Evolutionary conservation across 352 stramenopile genomes (phyloP), one percentile per base, ranked within the genome.

Genomic region (Pilasporangium apinafurcum): DNA sequence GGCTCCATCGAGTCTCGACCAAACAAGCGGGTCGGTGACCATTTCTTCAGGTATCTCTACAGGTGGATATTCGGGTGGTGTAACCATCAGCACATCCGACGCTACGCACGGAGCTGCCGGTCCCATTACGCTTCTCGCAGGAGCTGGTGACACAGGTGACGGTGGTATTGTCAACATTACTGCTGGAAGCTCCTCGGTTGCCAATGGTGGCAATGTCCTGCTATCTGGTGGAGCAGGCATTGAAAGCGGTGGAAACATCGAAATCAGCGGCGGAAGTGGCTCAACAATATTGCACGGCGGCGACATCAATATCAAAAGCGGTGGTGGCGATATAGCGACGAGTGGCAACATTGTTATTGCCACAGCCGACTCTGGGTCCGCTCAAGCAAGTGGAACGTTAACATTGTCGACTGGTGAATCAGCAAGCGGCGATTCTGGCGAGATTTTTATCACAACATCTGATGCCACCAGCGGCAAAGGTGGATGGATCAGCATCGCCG

Each of bases 361-460:
- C 4, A 66, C 51, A 18, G 48, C 48, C 3, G 62, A 54, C 17
- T 43, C 48, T n/a, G 53, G 48, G 4, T 21, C 17, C 5, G 30
- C 21, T 9, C 37, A 61, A 32, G 30, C 39, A 14, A 65, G 63
- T 21, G 56, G 56, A 13, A 29, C 51, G 6, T 13, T 65, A 35
- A 49, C 39, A 3, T 31, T 65, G 5, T 50, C 48, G 5, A 62
- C 51, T 14, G 48, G 51, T 1, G 18, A 4, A 6, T 36, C 56
- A 6, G 22, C 29, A 27, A 31, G 40, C 27, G 40, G 47, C 5
- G 27, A 47, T n/a, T 68, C 59, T 5, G 59, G 63, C 4, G 51
- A 54, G 24, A 58, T 74, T 36, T 50, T 49, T 13, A 43, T 74
- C 20, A 36, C 47, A 6, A 70, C 63, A 28, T 61, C 54, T 2